Percentiles rank a stretch among this genome's conserved stretches.
phyloP scores from a whole-genome alignment of 768 basidiomycete species.

The Lyophyllum semitale region DNA sequence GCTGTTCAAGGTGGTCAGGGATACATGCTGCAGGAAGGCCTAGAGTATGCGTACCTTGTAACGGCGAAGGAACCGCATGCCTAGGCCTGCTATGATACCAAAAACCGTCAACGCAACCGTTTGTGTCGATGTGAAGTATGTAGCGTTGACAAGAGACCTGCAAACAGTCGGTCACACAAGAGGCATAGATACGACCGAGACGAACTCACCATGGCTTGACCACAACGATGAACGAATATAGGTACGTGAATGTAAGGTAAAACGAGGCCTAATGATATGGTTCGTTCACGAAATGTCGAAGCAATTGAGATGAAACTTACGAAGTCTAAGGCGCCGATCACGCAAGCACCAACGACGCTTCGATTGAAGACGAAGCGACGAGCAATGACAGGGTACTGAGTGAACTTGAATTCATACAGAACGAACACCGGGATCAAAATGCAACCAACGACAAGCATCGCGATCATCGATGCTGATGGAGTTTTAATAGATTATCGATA shows the following conservation, averaged over 20 bases:
- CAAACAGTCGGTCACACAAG: slow-evolving; percentile 4
- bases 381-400: slow-evolving; percentile 62
- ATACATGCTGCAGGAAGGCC: background rate
- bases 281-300: background rate
- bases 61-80: slow-evolving; percentile 53
- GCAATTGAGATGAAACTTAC: slow-evolving; percentile 30
- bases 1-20: slow-evolving; percentile 21
- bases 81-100: slow-evolving; percentile 58
- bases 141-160: slow-evolving; percentile 57
- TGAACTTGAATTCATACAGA: slow-evolving; percentile 50
- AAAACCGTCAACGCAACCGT: slow-evolving; percentile 63
- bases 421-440: slow-evolving; percentile 43
- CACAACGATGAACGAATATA: slow-evolving; percentile 66
- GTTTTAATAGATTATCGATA: background rate
- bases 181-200: background rate
- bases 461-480: slow-evolving; percentile 48
- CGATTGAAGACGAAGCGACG: slow-evolving; percentile 57
- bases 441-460: slow-evolving; percentile 51
- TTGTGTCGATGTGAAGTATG: slow-evolving; percentile 66
- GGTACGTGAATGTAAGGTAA: slow-evolving; percentile 72
- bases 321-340: slow-evolving; percentile 69
- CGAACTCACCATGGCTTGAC: slow-evolving; percentile 47
- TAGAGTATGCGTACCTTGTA: slow-evolving; percentile 45
- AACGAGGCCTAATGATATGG: slow-evolving; percentile 48
- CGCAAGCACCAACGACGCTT: slow-evolving; percentile 57